A percentile compares a stretch with the other conserved stretches of the same genome.
Conservation (phyloP, 805 yeast species). For the Myxozyma melibiosi region DNA sequence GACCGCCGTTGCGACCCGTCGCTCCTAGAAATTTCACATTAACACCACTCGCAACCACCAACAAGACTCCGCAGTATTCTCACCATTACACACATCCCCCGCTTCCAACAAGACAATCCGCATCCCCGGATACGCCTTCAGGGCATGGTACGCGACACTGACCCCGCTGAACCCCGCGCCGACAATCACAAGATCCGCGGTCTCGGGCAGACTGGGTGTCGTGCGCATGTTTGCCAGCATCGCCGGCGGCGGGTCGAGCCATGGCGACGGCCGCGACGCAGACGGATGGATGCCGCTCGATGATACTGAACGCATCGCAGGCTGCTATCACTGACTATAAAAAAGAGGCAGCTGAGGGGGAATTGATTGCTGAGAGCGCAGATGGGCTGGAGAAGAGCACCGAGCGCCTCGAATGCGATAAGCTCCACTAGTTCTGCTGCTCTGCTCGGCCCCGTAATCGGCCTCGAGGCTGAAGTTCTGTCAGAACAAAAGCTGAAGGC, state of each 20-base stretch:
- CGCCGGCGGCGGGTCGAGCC: conserved; percentile 27
- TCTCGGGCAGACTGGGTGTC: conserved; percentile 41
- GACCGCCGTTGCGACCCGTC: conserved; percentile 56
- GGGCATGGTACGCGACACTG: conserved; percentile 45
- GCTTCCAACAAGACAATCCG: conserved; percentile 48
- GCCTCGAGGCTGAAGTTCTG: too few species aligned
- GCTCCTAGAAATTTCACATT: conserved; percentile 39
- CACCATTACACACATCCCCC: conserved; percentile 45
- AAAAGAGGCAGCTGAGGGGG: too few species aligned
- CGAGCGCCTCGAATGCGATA: too few species aligned
- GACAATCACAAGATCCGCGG: conserved; percentile 47
- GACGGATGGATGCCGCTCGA: background rate
- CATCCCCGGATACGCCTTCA: conserved; percentile 36
- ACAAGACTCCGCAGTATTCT: background rate
- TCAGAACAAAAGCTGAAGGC: too few species aligned
- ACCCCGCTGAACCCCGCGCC: conserved; percentile 54
- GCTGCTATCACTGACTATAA: too few species aligned
- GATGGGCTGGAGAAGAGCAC: background rate
- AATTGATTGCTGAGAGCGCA: background rate
- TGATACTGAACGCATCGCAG: too few species aligned
- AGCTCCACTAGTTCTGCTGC: too few species aligned
- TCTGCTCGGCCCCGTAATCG: too few species aligned
- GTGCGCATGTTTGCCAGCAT: conserved; percentile 14
- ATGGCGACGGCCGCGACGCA: conserved; percentile 8
- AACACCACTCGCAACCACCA: background rate